Percentiles rank a stretch among this genome's conserved stretches.
Conservation (phyloP, 2,329 filamentous ascomycete genomes). For the Botrytis elliptica region DNA sequence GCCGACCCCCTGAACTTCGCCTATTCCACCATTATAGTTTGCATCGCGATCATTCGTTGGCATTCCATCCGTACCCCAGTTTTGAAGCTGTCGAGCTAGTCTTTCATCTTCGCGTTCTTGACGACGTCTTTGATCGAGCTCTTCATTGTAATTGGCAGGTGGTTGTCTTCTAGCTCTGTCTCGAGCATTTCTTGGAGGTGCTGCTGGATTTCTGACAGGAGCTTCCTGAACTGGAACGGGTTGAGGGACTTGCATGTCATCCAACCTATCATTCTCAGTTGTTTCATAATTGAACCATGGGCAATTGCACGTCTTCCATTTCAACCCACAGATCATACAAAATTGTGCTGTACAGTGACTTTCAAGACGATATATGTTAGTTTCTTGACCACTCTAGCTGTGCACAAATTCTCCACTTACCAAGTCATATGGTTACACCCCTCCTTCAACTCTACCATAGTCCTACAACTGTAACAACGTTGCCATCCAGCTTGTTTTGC, state of each 20-base stretch:
- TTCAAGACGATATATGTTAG: conserved; percentile 26
- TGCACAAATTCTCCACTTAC: conserved; percentile 48
- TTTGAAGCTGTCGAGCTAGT: conserved; percentile 52
- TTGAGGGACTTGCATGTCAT: conserved; percentile 51
- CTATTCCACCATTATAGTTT: conserved; percentile 46
- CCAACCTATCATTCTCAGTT: conserved; percentile 53
- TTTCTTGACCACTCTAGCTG: not conserved
- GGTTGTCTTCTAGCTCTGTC: conserved; percentile 39
- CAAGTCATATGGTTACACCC: conserved; percentile 89
- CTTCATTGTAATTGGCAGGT: conserved; percentile 39
- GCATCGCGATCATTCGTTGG: conserved; percentile 25
- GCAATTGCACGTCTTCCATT: conserved; percentile 83
- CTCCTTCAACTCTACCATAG: conserved; percentile 75
- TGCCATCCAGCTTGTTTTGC: conserved; percentile 71
- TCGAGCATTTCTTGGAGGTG: conserved; percentile 33
- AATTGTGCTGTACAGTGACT: conserved; percentile 80
- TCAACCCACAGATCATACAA: conserved; percentile 79
- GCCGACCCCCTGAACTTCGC: conserved; percentile 45
- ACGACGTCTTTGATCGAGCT: conserved; percentile 41
- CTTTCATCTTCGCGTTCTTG: conserved; percentile 49
- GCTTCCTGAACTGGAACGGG: conserved; percentile 15
- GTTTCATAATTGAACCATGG: conserved; percentile 71
- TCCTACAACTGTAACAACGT: conserved; percentile 70
- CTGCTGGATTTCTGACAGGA: conserved; percentile 31
- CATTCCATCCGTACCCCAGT: conserved; percentile 39